These are phyloP conservation scores for Ascochyta pisi DNA, from an alignment of 2,329 filamentous ascomycete species.

Conservation along the genomic window DNA sequence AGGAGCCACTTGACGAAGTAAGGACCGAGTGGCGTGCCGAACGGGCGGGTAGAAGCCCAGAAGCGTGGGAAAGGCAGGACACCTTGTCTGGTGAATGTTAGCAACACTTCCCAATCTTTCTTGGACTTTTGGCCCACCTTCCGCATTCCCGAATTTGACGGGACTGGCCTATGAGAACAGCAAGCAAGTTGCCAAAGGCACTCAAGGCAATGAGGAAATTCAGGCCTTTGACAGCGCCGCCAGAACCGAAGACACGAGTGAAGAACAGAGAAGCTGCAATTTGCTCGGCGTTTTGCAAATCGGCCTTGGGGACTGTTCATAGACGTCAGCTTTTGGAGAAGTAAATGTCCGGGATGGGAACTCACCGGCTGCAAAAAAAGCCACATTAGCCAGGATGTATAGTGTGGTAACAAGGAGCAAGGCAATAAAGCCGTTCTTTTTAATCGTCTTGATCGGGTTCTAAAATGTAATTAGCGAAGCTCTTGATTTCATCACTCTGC, in stretches of 20 bases:
- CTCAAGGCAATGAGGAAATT: conserved; percentile 65
- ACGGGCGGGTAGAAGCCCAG: conserved; percentile 68
- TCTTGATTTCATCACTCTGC: neutral
- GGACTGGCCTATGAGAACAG: conserved; percentile 62
- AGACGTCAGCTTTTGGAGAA: neutral
- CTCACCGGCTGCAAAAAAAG: conserved; percentile 63
- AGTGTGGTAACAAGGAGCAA: conserved; percentile 59
- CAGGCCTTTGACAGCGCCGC: conserved; percentile 58
- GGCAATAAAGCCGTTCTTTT: conserved; percentile 55
- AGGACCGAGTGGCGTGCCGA: conserved; percentile 66
- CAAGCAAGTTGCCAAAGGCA: conserved; percentile 66
- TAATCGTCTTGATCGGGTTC: conserved; percentile 63
- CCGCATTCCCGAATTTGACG: conserved; percentile 67
- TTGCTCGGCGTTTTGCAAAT: conserved; percentile 58
- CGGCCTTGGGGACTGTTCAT: conserved; percentile 56
- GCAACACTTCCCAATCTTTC: neutral
- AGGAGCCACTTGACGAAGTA: conserved; percentile 65
- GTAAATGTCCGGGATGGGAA: neutral
- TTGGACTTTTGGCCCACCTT: conserved; percentile 21
- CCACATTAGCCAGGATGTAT: conserved; percentile 67
- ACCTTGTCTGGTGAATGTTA: conserved; percentile 55
- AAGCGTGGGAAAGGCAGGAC: conserved; percentile 66
- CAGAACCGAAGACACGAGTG: conserved; percentile 60
- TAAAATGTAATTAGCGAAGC: neutral
- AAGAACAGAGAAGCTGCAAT: conserved; percentile 66